A percentile compares a stretch with the other conserved stretches of the same genome.
Evolutionary conservation across 2,329 filamentous ascomycete genomes (phyloP).

Genomic region (Botrytis sinoallii): DNA sequence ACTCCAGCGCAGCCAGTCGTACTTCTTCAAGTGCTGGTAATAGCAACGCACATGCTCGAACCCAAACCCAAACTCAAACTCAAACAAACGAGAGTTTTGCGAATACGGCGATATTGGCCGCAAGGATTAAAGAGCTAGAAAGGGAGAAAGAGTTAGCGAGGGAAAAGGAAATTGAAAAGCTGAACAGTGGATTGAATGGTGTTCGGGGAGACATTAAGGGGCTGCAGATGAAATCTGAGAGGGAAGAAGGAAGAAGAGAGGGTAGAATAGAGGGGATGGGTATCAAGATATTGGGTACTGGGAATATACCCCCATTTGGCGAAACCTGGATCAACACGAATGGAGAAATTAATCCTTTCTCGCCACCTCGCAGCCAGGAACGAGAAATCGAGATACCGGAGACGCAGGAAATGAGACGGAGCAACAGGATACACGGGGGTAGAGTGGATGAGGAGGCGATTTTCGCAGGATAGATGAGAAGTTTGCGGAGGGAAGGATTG

Average conservation of each 20-base stretch:
- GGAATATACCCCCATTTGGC: background rate
- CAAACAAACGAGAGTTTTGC: background rate
- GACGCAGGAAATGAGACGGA: background rate
- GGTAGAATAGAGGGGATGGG: background rate
- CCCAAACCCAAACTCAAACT: background rate
- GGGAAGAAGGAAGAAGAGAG: constrained; percentile 1
- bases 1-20: background rate
- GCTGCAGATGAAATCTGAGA: background rate
- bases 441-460: background rate
- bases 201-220: background rate
- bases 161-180: background rate
- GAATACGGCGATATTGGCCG: background rate
- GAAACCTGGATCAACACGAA: background rate
- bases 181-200: constrained; percentile 1
- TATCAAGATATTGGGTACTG: background rate
- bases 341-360: background rate
- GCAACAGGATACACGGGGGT: background rate
- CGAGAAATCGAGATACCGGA: background rate
- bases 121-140: background rate
- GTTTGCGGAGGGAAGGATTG: background rate
- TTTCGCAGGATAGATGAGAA: background rate
- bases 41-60: background rate
- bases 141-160: background rate
- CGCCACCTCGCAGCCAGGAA: background rate
- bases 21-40: background rate